Conservation (phyloP, 2,329 filamentous ascomycete species). For the Calonectria hawksworthii region DNA sequence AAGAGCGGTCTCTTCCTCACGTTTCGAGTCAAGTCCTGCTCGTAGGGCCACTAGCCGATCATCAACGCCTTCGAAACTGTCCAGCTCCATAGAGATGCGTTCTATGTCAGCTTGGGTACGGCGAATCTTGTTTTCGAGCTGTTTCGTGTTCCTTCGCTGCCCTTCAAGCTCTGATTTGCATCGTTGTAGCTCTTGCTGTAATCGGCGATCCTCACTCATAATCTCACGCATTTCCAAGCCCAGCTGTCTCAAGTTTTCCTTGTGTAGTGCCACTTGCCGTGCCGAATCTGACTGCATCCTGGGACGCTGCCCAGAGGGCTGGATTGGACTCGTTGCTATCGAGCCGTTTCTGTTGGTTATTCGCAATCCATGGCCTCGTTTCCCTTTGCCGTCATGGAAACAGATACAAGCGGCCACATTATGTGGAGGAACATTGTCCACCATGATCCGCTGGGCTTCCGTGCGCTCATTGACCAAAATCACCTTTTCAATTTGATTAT, state of each 20-base stretch:
- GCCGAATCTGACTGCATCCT: constrained; percentile 87
- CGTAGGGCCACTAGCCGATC: constrained; percentile 73
- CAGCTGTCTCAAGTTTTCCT: constrained; percentile 66
- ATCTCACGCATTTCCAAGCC: constrained; percentile 67
- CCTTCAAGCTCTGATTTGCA: constrained; percentile 63
- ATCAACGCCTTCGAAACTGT: constrained; percentile 77
- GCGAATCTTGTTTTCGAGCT: constrained; percentile 69
- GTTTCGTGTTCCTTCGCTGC: constrained; percentile 51
- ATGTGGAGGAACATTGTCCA: constrained; percentile 68
- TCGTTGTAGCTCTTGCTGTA: constrained; percentile 63
- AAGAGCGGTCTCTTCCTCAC: constrained; percentile 62
- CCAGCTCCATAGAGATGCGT: constrained; percentile 68
- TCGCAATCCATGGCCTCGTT: constrained; percentile 71
- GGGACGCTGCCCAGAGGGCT: constrained; percentile 65
- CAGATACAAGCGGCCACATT: constrained; percentile 83
- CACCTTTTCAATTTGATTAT: constrained; percentile 84
- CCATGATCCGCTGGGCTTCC: constrained; percentile 79
- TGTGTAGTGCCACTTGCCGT: constrained; percentile 71
- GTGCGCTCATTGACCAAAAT: constrained; percentile 79
- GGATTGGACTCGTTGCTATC: constrained; percentile 58
- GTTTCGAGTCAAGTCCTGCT: constrained; percentile 68
- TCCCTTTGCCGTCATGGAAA: constrained; percentile 70
- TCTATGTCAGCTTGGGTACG: constrained; percentile 71
- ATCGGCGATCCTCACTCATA: constrained; percentile 61
- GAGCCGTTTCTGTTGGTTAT: constrained; percentile 61